phyloP scores from a whole-genome alignment of 345 rosid genomes.

The Kandelia obovata region DNA sequence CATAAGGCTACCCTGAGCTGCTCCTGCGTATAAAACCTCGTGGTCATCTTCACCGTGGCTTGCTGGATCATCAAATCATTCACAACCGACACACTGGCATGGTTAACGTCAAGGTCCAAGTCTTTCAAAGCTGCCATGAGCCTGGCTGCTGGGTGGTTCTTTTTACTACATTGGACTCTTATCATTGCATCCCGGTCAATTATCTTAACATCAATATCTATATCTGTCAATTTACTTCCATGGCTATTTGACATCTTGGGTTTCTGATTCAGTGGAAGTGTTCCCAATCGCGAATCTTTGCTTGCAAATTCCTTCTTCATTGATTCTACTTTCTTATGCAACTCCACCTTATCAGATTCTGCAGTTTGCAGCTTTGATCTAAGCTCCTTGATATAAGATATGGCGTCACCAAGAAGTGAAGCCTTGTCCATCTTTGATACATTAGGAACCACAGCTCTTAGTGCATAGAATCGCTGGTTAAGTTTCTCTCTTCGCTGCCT shows the following conservation, averaged over 20 bases:
- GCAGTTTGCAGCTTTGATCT: constrained; percentile 49
- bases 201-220: constrained; percentile 85
- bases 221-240: constrained; percentile 39
- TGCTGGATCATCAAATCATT: constrained; percentile 96
- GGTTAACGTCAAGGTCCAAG: constrained; percentile 78
- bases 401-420: constrained; percentile 86
- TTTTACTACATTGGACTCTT: constrained; percentile 67
- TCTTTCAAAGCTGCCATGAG: constrained; percentile 81
- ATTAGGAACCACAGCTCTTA: constrained; percentile 93
- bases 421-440: constrained; percentile 99
- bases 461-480: constrained; percentile 77
- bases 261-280: constrained; percentile 33
- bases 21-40: constrained; percentile 64
- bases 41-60: constrained; percentile 91
- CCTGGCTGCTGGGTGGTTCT: constrained; percentile 86
- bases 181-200: constrained; percentile 89
- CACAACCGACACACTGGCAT: constrained; percentile 79
- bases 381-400: constrained; percentile 82
- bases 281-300: constrained; percentile 25
- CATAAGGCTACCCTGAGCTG: constrained; percentile 62
- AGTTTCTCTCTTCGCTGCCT: constrained; percentile 97
- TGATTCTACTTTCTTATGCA: constrained; percentile 62
- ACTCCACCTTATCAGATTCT: constrained; percentile 58
- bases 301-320: constrained; percentile 42
- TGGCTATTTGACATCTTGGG: constrained; percentile 31